These are phyloP conservation scores for Penicillium soppii DNA, from an alignment of 495 filamentous ascomycete genomes.

Conservation along the genomic window DNA sequence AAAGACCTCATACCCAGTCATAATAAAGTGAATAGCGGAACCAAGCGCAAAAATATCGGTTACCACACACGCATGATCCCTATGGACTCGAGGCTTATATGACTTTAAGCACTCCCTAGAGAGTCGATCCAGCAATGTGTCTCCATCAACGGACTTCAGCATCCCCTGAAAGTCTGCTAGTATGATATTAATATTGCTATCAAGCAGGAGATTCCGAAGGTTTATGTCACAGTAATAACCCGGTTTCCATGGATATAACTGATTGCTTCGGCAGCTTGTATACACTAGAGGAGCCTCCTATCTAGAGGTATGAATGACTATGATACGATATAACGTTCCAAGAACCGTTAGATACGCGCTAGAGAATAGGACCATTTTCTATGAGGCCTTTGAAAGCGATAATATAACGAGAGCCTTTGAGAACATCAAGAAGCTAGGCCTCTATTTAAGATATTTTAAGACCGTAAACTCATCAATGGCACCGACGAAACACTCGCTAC, in stretches of 20 bases:
- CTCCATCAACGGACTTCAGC: conserved; percentile 11
- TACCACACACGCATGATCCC: conserved; percentile 11
- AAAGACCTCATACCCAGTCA: conserved; percentile 18
- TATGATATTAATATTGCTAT: conserved; percentile 19
- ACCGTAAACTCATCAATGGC: conserved; percentile 46
- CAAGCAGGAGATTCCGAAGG: conserved; percentile 17
- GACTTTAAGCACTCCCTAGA: conserved; percentile 21
- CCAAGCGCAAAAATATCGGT: conserved; percentile 27
- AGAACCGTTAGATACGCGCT: conserved; percentile 16
- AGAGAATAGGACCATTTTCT: conserved; percentile 15
- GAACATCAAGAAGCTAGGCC: conserved; percentile 14
- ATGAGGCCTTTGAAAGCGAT: conserved; percentile 15
- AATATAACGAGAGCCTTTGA: conserved; percentile 18
- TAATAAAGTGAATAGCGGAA: conserved; percentile 18
- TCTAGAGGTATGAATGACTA: conserved; percentile 6
- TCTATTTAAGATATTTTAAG: conserved; percentile 32
- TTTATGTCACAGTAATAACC: conserved; percentile 25
- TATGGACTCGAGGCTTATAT: conserved; percentile 17
- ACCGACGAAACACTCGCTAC: conserved; percentile 27
- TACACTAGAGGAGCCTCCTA: conserved; percentile 16
- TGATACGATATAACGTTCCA: conserved; percentile 11
- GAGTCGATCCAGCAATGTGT: conserved; percentile 11
- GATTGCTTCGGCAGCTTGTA: conserved; percentile 21
- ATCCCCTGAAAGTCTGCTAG: conserved; percentile 22
- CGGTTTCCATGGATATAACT: conserved; percentile 15